Conservation (phyloP, 352 stramenopile genomes). For the Pythium phragmiticola region DNA sequence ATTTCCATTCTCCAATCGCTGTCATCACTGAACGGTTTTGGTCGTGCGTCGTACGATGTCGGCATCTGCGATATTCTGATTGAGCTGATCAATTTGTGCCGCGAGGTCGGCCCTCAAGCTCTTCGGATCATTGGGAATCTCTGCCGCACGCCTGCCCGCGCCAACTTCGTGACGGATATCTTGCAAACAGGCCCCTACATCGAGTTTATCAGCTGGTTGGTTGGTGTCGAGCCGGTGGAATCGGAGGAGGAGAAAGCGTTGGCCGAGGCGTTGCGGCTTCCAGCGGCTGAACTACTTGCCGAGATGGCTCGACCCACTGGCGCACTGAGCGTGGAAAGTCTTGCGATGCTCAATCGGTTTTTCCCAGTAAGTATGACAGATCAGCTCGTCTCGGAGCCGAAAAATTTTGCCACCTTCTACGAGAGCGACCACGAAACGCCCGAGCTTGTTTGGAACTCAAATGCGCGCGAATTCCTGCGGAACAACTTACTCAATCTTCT, state of each 20-base stretch:
- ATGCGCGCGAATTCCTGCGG: conserved; percentile 84
- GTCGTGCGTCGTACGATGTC: conserved; percentile 42
- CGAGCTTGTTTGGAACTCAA: conserved; percentile 93
- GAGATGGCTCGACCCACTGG: conserved; percentile 53
- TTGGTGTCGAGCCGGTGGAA: conserved; percentile 62
- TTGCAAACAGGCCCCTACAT: conserved; percentile 72
- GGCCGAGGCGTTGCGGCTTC: conserved; percentile 53
- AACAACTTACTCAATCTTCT: conserved; percentile 71
- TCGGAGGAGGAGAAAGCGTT: conserved; percentile 61
- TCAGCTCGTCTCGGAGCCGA: conserved; percentile 48
- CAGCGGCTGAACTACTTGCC: conserved; percentile 58
- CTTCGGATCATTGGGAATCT: conserved; percentile 71
- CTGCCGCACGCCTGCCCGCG: conserved; percentile 43
- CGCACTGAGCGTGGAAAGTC: conserved; percentile 49
- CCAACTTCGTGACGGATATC: conserved; percentile 55
- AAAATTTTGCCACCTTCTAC: conserved; percentile 58
- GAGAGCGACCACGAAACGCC: conserved; percentile 91
- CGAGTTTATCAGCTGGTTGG: conserved; percentile 78
- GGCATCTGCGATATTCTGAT: conserved; percentile 81
- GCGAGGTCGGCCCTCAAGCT: conserved; percentile 47
- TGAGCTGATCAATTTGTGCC: conserved; percentile 64
- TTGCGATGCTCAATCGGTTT: conserved; percentile 58
- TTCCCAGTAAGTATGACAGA: conserved; percentile 66
- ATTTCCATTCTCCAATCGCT: conserved; percentile 54
- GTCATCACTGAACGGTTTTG: conserved; percentile 58